Base-by-base conservation (phyloP, 306 rosid genomes). In the Quillaja saponaria region DNA sequence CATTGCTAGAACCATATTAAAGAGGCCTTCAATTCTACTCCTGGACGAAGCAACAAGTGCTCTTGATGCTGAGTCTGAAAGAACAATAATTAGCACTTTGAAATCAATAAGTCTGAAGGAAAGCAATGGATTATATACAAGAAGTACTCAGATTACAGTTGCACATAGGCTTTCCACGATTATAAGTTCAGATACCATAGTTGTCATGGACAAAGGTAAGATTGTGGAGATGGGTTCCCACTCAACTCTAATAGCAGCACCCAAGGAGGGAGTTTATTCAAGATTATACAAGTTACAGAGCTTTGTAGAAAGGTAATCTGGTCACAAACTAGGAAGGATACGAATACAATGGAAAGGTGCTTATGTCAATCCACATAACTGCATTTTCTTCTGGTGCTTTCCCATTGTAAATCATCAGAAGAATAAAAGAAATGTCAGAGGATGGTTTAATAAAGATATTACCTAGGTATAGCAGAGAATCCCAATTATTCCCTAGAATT, bases 11-110 rank as follows among this genome's bases (percentile, higher is more conserved):
- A 79, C 97, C 45, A 64, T 90, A 63, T 54, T 85, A 50, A 86
- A 90, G 80, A 84, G 69, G 72, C 97, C 95, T 37, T 66, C 86
- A 69, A 82, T 87, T 49, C 68, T 87, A 71, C 90, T 87, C 15
- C 82, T 90, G 4, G 97, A 90, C 41, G 95, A 90, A 85, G 95
- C 97, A 81, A 90, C 97, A 31, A 90, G 97, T 81, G 92, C 95
- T 39, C 88, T 90, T 15, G 95, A 90, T 85, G 85, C 88, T 6
- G 92, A 90, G 59, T 87, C 95, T 13, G 97, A 90, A 76, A 78
- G 77, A 83, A 72, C 65, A 52, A 71, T 87, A 13, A 79, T 87
- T 51, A 83, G 57, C 9, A 87, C 97, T 64, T 69, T 90, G 73
- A 84, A 69, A 60, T 71, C 88, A 20, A 77, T 81, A 57, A 76